These are phyloP conservation scores for Triangularia setosa DNA, from an alignment of 2,329 filamentous ascomycete species.

Conservation along the genomic window DNA sequence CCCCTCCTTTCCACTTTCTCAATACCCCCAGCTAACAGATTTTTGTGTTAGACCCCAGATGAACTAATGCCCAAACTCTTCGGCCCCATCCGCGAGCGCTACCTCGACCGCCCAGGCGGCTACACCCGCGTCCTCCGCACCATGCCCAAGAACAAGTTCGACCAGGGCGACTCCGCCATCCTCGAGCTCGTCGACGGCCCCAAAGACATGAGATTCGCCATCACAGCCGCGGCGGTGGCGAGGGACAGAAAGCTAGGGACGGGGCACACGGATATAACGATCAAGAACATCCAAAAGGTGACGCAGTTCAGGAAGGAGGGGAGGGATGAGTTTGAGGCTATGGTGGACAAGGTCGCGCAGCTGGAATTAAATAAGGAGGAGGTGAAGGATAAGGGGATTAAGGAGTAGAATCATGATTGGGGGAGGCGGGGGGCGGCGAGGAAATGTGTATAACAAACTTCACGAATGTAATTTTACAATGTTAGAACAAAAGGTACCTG, in stretches of 20 bases:
- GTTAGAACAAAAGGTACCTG: background rate
- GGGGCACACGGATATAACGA: slow-evolving; percentile 65
- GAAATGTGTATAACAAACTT: background rate
- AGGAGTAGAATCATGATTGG: background rate
- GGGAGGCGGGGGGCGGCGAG: background rate
- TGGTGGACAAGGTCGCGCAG: slow-evolving; percentile 46
- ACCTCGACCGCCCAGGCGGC: slow-evolving; percentile 74
- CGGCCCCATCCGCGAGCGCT: slow-evolving; percentile 74
- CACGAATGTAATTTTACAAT: slow-evolving; percentile 4
- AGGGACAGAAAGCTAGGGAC: slow-evolving; percentile 54
- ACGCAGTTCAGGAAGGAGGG: slow-evolving; percentile 69
- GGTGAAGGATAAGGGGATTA: slow-evolving; percentile 3
- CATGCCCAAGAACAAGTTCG: slow-evolving; percentile 76
- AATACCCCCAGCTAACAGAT: background rate
- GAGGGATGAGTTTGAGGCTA: slow-evolving; percentile 61
- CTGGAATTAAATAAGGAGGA: slow-evolving; percentile 30
- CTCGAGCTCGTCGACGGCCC: slow-evolving; percentile 94
- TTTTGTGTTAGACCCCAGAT: slow-evolving; percentile 59
- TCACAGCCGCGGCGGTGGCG: slow-evolving; percentile 83
- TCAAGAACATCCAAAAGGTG: slow-evolving; percentile 77
- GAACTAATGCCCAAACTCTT: slow-evolving; percentile 81
- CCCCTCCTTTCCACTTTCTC: slow-evolving; percentile 45
- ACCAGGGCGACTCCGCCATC: slow-evolving; percentile 86
- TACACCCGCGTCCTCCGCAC: slow-evolving; percentile 94
- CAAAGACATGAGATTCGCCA: slow-evolving; percentile 87